A percentile compares a stretch with the other conserved stretches of the same genome.
Conservation (phyloP, 441 rosid species). For the Raphanus hybrid region DNA sequence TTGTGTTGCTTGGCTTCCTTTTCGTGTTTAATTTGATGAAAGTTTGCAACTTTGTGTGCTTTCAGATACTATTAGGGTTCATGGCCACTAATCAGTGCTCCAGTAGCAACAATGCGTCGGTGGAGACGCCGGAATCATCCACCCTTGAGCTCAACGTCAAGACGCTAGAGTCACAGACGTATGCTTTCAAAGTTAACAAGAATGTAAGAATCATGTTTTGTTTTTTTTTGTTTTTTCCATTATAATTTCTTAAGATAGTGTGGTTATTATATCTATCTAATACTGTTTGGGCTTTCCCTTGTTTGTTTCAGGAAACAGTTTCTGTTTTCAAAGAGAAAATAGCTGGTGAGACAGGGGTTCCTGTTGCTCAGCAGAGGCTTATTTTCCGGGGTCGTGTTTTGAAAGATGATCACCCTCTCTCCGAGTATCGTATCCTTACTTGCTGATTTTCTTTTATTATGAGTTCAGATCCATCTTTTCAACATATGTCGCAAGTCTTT, state of each 20-base stretch:
- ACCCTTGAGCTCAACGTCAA: slow-evolving; percentile 76
- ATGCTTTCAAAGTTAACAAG: slow-evolving; percentile 68
- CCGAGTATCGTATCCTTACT: slow-evolving; percentile 90
- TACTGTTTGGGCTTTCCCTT: slow-evolving; percentile 15
- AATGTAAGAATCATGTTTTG: slow-evolving; percentile 55
- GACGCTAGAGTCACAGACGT: slow-evolving; percentile 83
- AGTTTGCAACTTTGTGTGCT: slow-evolving; percentile 2
- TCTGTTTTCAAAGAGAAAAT: slow-evolving; percentile 85
- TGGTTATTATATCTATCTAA: background rate
- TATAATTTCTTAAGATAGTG: background rate
- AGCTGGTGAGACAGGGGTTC: slow-evolving; percentile 70
- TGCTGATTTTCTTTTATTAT: slow-evolving; percentile 3
- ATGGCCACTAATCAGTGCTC: slow-evolving; percentile 76
- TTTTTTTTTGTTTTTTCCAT: background rate
- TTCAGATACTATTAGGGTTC: slow-evolving; percentile 32
- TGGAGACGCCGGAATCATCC: slow-evolving; percentile 60
- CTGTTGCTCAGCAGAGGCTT: slow-evolving; percentile 89
- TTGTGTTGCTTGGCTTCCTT: background rate
- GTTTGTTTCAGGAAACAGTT: slow-evolving; percentile 71
- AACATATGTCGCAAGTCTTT: background rate
- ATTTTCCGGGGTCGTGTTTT: slow-evolving; percentile 94
- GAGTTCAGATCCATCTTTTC: background rate
- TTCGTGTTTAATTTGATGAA: background rate
- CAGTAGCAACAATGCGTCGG: slow-evolving; percentile 52
- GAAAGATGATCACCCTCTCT: slow-evolving; percentile 89